Evolutionary conservation across 306 rosid genomes (phyloP).

Genomic region (Begonia peltatifolia): DNA sequence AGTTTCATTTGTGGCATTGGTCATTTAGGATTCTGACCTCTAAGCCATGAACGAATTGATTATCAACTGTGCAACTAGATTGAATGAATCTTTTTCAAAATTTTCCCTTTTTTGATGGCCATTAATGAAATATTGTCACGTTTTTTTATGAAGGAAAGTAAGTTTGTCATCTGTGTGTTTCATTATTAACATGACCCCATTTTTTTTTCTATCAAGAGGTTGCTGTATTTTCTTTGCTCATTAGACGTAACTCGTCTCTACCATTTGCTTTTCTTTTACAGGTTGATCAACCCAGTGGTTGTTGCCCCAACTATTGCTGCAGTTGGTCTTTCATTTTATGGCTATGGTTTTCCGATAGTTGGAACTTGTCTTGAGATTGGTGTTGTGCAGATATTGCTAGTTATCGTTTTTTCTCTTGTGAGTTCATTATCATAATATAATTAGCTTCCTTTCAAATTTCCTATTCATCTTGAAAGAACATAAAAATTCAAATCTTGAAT

Average conservation of each 20-base stretch:
- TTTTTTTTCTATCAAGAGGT: too few relatives aligned
- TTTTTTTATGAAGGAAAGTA: too few relatives aligned
- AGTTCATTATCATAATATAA: conserved; percentile 18
- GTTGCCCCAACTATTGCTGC: conserved; percentile 98
- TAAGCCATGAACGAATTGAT: too few relatives aligned
- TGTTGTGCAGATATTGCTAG: conserved; percentile 80
- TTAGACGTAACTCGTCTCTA: background rate
- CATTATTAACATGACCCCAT: too few relatives aligned
- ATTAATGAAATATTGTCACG: too few relatives aligned
- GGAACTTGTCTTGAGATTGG: conserved; percentile 97
- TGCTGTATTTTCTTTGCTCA: too few relatives aligned
- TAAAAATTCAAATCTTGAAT: background rate
- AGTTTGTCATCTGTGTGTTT: background rate
- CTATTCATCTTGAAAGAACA: conserved; percentile 1
- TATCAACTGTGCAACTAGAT: too few relatives aligned
- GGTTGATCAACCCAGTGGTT: conserved; percentile 95
- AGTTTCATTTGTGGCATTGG: too few relatives aligned
- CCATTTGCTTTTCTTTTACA: conserved; percentile 22
- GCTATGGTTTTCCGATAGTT: conserved; percentile 81
- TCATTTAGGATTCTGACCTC: too few relatives aligned
- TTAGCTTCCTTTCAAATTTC: too few relatives aligned
- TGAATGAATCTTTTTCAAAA: too few relatives aligned
- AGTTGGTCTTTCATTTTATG: conserved; percentile 93
- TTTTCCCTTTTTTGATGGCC: too few relatives aligned
- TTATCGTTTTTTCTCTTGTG: conserved; percentile 81